phyloP scores from a whole-genome alignment of 192 early-diverging fungal species.

The Mortierella antarctica region DNA sequence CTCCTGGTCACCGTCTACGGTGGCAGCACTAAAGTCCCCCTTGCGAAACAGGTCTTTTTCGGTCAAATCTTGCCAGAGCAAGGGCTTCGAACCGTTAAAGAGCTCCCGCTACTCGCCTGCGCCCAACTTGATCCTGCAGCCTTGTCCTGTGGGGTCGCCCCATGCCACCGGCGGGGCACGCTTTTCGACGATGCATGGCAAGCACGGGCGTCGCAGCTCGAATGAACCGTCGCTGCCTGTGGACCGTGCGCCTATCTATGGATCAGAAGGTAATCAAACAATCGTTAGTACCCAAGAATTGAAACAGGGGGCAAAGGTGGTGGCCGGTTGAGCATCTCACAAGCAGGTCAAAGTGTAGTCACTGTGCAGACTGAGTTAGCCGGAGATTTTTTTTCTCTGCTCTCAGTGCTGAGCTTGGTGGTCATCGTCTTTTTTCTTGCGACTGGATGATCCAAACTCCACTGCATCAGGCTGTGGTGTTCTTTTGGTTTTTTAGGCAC shows the following conservation, averaged over 20 bases:
- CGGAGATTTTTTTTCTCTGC: no score
- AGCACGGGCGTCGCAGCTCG: slow-evolving; percentile 3
- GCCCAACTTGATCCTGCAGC: slow-evolving; percentile 39
- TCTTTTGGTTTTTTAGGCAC: no score
- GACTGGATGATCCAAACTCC: no score
- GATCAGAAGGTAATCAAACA: slow-evolving; percentile 21
- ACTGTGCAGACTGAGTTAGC: no score
- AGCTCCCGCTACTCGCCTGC: slow-evolving; percentile 34
- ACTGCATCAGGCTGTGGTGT: no score
- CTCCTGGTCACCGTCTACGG: slow-evolving; percentile 28
- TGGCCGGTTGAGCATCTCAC: no score
- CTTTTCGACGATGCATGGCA: slow-evolving; percentile 4
- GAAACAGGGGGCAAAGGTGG: slow-evolving; percentile 6
- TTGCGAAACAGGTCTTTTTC: slow-evolving; percentile 8
- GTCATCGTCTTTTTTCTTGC: not conserved
- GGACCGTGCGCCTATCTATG: slow-evolving; percentile 9
- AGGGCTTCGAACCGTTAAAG: slow-evolving; percentile 10
- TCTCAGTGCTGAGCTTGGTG: no score
- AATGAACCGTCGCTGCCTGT: not conserved
- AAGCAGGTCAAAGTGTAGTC: not conserved
- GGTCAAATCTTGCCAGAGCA: not conserved
- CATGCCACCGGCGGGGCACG: slow-evolving; percentile 11
- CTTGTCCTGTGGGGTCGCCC: slow-evolving; percentile 13
- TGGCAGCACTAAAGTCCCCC: slow-evolving; percentile 15
- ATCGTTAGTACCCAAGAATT: not conserved